Percentiles rank a stretch among this genome's conserved stretches.
Evolutionary conservation across 495 filamentous ascomycete genomes (phyloP).

Genomic region (Aspergillus cristatus): DNA sequence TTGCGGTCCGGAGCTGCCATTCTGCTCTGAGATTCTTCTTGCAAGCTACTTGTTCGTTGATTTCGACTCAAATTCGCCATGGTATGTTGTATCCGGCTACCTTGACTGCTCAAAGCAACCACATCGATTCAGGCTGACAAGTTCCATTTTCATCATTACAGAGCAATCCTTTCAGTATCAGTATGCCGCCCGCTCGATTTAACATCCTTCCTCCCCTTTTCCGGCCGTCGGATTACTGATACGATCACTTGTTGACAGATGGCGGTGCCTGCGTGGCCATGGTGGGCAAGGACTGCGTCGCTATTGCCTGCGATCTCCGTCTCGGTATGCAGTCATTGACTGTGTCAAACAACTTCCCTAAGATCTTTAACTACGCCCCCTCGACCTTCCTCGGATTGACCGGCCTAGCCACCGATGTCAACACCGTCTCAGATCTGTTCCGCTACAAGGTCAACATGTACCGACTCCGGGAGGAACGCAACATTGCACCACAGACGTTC

Average conservation of each 20-base stretch:
- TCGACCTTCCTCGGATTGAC: conserved; percentile 95
- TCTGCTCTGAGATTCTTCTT: neutral
- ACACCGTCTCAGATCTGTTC: conserved; percentile 92
- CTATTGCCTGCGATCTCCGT: conserved; percentile 97
- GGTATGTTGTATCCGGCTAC: conserved; percentile 13
- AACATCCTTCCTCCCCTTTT: conserved; percentile 4
- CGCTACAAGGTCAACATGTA: conserved; percentile 99
- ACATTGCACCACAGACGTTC: conserved; percentile 88
- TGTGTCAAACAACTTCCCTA: conserved; percentile 98
- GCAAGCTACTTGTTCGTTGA: neutral
- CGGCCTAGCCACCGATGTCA: conserved; percentile 90
- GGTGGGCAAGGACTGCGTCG: conserved; percentile 98
- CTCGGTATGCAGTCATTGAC: conserved; percentile 95
- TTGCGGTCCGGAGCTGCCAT: conserved; percentile 5
- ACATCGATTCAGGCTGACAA: conserved; percentile 22
- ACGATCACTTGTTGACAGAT: conserved; percentile 46
- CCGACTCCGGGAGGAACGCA: conserved; percentile 92
- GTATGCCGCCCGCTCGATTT: too few species aligned
- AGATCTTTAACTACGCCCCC: conserved; percentile 91
- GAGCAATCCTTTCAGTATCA: conserved; percentile 83
- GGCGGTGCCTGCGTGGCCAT: conserved; percentile 95
- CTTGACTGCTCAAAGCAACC: neutral
- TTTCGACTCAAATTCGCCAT: conserved; percentile 5
- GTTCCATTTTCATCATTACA: conserved; percentile 25
- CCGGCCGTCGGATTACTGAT: conserved; percentile 2